Evolutionary conservation across 1,284 basidiomycete species (phyloP).

Genomic region (Omphalotus olearius): DNA sequence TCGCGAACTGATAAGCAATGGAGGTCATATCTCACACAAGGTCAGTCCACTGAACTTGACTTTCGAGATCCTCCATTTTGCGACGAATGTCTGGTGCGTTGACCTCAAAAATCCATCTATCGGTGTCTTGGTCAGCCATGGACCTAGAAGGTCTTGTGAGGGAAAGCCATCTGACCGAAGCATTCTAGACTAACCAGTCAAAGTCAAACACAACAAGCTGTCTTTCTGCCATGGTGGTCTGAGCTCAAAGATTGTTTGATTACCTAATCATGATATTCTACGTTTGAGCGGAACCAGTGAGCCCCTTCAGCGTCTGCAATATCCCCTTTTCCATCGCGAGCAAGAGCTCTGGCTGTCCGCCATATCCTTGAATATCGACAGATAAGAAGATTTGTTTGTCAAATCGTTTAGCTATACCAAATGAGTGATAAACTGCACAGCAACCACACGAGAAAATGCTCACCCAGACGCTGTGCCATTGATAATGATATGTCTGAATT

Average conservation of each 20-base stretch:
- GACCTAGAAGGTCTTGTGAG: constrained; percentile 50
- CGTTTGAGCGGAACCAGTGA: not conserved
- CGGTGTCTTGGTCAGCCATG: constrained; percentile 93
- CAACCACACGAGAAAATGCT: constrained; percentile 15
- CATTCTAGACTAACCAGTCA: constrained; percentile 71
- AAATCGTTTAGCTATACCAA: constrained; percentile 50
- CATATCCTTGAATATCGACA: constrained; percentile 55
- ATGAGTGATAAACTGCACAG: constrained; percentile 5
- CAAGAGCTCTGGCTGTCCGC: constrained; percentile 35
- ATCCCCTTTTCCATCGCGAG: constrained; percentile 57
- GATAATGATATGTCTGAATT: constrained; percentile 62
- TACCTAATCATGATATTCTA: not conserved
- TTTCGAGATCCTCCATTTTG: constrained; percentile 73
- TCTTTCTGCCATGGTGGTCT: constrained; percentile 38
- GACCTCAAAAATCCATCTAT: constrained; percentile 95
- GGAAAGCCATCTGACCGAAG: not conserved
- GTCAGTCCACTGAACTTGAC: constrained; percentile 87
- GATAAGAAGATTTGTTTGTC: constrained; percentile 68
- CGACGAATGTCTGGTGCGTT: constrained; percentile 82
- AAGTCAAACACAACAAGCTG: constrained; percentile 96
- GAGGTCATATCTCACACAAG: constrained; percentile 63
- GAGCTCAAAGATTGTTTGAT: no score
- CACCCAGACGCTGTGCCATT: constrained; percentile 80
- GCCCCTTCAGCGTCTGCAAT: constrained; percentile 39
- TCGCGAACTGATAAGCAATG: not conserved